These are phyloP conservation scores for Hymenotorrendiella dingleyae DNA, from an alignment of 2,329 filamentous ascomycete species.

Conservation along the genomic window DNA sequence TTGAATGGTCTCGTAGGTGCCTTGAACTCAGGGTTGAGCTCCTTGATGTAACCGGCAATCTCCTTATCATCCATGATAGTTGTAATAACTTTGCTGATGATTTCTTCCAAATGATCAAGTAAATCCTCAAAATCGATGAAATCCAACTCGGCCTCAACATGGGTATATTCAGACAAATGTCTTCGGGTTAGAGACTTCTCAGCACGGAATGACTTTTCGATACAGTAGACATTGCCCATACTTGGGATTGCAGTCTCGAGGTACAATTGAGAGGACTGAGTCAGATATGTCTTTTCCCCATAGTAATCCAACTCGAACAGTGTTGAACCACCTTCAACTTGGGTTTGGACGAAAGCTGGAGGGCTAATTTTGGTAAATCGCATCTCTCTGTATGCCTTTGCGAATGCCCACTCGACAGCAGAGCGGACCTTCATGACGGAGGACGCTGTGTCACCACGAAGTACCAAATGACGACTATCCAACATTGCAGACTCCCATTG, in stretches of 20 bases:
- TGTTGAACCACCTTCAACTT: conserved; percentile 74
- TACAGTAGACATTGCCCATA: conserved; percentile 92
- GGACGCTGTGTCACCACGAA: conserved; percentile 63
- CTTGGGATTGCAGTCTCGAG: conserved; percentile 90
- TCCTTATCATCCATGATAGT: conserved; percentile 66
- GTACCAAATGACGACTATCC: conserved; percentile 65
- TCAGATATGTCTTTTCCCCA: conserved; percentile 84
- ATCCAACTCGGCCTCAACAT: conserved; percentile 93
- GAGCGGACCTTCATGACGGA: conserved; percentile 67
- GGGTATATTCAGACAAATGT: conserved; percentile 93
- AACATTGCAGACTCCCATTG: conserved; percentile 39
- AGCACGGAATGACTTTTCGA: conserved; percentile 97
- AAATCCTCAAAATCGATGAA: conserved; percentile 92
- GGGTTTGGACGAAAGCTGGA: conserved; percentile 74
- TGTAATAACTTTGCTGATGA: conserved; percentile 60
- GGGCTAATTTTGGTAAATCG: conserved; percentile 64
- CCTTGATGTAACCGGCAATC: conserved; percentile 67
- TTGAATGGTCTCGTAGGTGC: conserved; percentile 79
- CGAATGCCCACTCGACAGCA: conserved; percentile 62
- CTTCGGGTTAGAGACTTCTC: conserved; percentile 93
- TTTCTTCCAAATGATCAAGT: conserved; percentile 76
- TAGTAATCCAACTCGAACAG: conserved; percentile 51
- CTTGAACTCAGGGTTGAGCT: conserved; percentile 87
- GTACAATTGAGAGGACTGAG: conserved; percentile 95
- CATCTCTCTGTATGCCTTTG: conserved; percentile 57